Evolutionary conservation across 2,329 filamentous ascomycete species (phyloP).

Genomic region (Sclerotinia borealis): DNA sequence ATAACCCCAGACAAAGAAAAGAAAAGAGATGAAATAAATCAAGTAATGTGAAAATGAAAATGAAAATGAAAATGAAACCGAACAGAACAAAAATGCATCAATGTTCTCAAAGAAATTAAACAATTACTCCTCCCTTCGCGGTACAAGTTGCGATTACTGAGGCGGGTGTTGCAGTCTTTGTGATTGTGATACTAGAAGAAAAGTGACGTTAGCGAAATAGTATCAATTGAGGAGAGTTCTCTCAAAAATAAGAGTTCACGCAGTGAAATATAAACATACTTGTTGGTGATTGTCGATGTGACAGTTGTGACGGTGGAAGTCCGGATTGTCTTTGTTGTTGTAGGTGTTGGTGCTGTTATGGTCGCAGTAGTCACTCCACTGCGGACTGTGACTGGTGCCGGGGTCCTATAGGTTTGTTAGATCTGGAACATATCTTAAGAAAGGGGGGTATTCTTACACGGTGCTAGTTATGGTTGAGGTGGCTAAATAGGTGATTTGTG

Average conservation of each 20-base stretch:
- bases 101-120: background rate
- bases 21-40: background rate
- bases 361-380: slow-evolving; percentile 3
- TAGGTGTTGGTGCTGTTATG: slow-evolving; percentile 7
- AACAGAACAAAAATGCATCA: background rate
- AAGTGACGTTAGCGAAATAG: background rate
- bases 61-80: too few species aligned
- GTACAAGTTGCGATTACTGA: slow-evolving; percentile 1
- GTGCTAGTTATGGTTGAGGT: background rate
- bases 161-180: slow-evolving; percentile 6
- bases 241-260: background rate
- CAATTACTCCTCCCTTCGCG: background rate
- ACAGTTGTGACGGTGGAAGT: background rate
- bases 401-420: background rate
- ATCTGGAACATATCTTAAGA: background rate
- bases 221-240: background rate
- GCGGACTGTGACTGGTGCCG: background rate
- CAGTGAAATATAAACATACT: slow-evolving; percentile 7
- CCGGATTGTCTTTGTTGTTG: background rate
- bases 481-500: background rate
- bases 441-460: background rate
- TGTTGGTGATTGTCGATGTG: background rate
- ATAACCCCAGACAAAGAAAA: background rate
- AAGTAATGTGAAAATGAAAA: background rate
- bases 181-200: slow-evolving; percentile 4